Evolutionary conservation across 2,329 filamentous ascomycete species (phyloP).

Genomic region (Trichoderma koningii): DNA sequence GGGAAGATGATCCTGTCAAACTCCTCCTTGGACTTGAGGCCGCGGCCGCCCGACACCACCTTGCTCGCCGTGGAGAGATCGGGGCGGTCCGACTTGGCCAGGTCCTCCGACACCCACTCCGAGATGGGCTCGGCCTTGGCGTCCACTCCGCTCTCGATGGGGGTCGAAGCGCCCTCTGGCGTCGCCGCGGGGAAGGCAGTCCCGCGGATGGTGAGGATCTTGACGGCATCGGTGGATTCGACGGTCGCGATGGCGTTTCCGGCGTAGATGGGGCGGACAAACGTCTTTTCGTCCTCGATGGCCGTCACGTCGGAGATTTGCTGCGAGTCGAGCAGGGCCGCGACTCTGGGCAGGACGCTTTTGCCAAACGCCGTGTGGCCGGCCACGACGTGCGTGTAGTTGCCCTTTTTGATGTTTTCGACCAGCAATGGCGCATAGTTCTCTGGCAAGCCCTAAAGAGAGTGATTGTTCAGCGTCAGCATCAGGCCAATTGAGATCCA

Average conservation of each 20-base stretch:
- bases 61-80: constrained; percentile 86
- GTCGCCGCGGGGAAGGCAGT: constrained; percentile 83
- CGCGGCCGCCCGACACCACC: constrained; percentile 91
- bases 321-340: constrained; percentile 87
- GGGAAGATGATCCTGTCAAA: constrained; percentile 93
- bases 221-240: constrained; percentile 81
- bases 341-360: constrained; percentile 86
- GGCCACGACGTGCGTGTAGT: constrained; percentile 87
- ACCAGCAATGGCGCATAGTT: constrained; percentile 91
- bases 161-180: constrained; percentile 70
- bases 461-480: not conserved
- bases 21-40: constrained; percentile 96
- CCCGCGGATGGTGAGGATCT: constrained; percentile 88
- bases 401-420: constrained; percentile 95
- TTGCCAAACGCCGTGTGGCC: constrained; percentile 96
- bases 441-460: constrained; percentile 75
- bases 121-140: constrained; percentile 72
- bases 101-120: constrained; percentile 92
- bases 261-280: constrained; percentile 95
- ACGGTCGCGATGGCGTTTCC: constrained; percentile 97
- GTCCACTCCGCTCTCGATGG: constrained; percentile 79
- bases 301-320: constrained; percentile 89
- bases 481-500: not conserved
- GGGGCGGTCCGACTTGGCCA: constrained; percentile 90
- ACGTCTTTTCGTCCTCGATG: constrained; percentile 89